Percentiles rank a stretch among this genome's conserved stretches.
phyloP scores from a whole-genome alignment of 495 filamentous ascomycete species.

The Penicillium parvum region DNA sequence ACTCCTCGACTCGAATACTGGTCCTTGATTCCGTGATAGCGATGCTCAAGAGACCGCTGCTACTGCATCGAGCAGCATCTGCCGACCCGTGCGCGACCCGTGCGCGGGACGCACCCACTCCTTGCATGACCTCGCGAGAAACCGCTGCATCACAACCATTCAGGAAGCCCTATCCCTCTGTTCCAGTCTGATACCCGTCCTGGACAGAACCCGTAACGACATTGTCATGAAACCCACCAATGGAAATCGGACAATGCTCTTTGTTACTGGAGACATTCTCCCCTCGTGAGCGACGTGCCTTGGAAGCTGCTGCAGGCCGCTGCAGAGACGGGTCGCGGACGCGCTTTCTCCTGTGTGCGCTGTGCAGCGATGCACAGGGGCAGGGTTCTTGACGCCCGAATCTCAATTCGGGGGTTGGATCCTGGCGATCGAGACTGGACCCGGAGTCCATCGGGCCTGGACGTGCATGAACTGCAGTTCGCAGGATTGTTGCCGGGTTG shows the following conservation, averaged over 20 bases:
- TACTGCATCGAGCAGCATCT: background rate
- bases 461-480: constrained; percentile 25
- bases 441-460: no score
- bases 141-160: constrained; percentile 2
- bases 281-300: constrained; percentile 9
- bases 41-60: background rate
- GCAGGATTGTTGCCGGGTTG: constrained; percentile 6
- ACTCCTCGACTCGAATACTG: background rate
- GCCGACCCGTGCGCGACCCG: constrained; percentile 13
- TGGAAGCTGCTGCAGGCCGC: constrained; percentile 1
- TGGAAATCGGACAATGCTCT: background rate
- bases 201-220: constrained; percentile 3
- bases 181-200: constrained; percentile 1
- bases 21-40: background rate
- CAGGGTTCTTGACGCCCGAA: background rate
- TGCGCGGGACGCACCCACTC: constrained; percentile 1
- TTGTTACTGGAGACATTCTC: background rate
- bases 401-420: constrained; percentile 8
- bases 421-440: no score
- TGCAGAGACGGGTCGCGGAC: constrained; percentile 5
- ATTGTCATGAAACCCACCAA: no score
- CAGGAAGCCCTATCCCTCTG: constrained; percentile 2
- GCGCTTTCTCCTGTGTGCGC: background rate
- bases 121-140: constrained; percentile 17
- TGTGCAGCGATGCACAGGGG: no score